A percentile compares a stretch with the other conserved stretches of the same genome.
These are phyloP conservation scores for Blakeslea trispora DNA, from an alignment of 371 early-diverging fungal genomes.

Conservation along the genomic window DNA sequence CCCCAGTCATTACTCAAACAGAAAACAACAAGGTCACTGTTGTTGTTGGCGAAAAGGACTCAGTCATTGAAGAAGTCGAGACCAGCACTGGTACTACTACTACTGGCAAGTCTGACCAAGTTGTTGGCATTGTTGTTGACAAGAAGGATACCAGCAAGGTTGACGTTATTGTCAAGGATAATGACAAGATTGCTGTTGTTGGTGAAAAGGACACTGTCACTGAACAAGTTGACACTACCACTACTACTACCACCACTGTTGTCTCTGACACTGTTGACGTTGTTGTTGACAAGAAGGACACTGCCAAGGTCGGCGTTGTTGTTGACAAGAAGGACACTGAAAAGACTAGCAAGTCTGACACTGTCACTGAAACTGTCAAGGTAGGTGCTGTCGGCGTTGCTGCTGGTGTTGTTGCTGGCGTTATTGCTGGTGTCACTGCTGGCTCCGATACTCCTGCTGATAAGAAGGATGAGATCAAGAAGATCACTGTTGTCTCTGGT, in stretches of 20 bases:
- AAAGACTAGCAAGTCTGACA: not conserved
- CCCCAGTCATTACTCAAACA: too few species aligned
- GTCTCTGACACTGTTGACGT: not conserved
- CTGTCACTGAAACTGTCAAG: conserved; percentile 3
- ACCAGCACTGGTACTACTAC: not conserved
- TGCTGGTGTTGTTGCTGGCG: conserved; percentile 6
- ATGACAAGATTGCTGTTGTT: conserved; percentile 1
- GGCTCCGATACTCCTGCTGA: conserved; percentile 3
- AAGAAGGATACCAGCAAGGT: conserved; percentile 1
- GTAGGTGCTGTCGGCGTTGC: not conserved
- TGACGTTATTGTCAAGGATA: not conserved
- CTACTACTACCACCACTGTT: not conserved
- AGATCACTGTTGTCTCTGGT: not conserved
- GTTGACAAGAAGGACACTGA: conserved; percentile 6
- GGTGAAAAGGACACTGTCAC: conserved; percentile 5
- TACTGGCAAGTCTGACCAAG: not conserved
- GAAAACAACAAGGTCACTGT: not conserved
- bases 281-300: not conserved
- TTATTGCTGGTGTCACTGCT: conserved; percentile 3
- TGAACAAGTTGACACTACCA: not conserved
- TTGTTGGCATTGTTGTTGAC: conserved; percentile 4
- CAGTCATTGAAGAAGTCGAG: conserved; percentile 2
- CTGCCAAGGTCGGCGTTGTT: not conserved
- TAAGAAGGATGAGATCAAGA: not conserved
- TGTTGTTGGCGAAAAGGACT: conserved; percentile 3